These are phyloP conservation scores for Boletus vinaceobasis DNA, from an alignment of 768 basidiomycete genomes.

Conservation along the genomic window DNA sequence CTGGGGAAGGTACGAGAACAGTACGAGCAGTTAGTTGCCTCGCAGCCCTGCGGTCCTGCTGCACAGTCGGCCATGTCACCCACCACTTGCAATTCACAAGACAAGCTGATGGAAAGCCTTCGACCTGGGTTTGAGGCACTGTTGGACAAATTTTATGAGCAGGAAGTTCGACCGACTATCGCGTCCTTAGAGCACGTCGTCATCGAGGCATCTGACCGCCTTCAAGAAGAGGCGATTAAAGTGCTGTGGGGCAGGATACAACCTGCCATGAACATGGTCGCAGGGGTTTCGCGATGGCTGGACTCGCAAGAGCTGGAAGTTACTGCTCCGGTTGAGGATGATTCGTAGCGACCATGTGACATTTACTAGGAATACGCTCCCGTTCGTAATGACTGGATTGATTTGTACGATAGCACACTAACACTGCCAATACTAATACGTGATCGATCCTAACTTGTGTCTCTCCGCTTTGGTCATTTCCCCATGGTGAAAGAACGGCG, in stretches of 20 bases:
- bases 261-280: constrained; percentile 32
- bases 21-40: constrained; percentile 14
- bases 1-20: constrained; percentile 16
- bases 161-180: constrained; percentile 20
- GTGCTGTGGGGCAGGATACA: constrained; percentile 28
- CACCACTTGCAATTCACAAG: background rate
- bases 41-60: constrained; percentile 1
- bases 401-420: constrained; percentile 18
- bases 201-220: constrained; percentile 13
- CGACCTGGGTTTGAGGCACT: constrained; percentile 16
- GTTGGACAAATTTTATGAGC: constrained; percentile 23
- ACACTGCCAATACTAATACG: background rate
- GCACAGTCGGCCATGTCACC: background rate
- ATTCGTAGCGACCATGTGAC: background rate
- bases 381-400: constrained; percentile 9
- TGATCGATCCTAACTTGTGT: background rate
- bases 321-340: constrained; percentile 17
- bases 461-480: background rate
- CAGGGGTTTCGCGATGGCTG: constrained; percentile 28
- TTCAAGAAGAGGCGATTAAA: constrained; percentile 21
- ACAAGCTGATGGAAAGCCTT: constrained; percentile 19
- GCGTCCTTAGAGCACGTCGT: constrained; percentile 8
- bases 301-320: constrained; percentile 26
- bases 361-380: constrained; percentile 1
- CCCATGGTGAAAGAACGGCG: constrained; percentile 23